Evolutionary conservation across 2,329 filamentous ascomycete species (phyloP).

Genomic region (Pseudopyrenochaeta lycopersici): DNA sequence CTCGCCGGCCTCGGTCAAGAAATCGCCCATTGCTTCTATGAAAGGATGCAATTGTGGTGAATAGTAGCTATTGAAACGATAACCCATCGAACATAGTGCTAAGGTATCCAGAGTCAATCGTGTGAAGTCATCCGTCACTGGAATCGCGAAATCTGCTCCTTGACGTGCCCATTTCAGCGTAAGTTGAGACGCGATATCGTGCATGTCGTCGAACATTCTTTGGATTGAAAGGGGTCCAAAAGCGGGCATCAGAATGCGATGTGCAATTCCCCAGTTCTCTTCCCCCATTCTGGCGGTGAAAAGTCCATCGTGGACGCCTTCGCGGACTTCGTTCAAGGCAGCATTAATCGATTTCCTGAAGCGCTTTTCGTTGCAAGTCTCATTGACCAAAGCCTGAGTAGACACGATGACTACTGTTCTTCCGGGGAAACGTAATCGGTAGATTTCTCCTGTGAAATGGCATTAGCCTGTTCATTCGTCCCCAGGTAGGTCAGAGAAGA

Average conservation of each 20-base stretch:
- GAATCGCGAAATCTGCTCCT: slow-evolving; percentile 26
- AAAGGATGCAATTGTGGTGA: slow-evolving; percentile 35
- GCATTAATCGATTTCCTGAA: slow-evolving; percentile 33
- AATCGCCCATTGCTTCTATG: slow-evolving; percentile 31
- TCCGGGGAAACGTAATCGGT: not conserved
- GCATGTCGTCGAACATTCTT: slow-evolving; percentile 65
- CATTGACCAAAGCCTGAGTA: slow-evolving; percentile 36
- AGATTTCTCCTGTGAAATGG: not conserved
- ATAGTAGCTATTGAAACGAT: slow-evolving; percentile 44
- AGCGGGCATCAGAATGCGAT: slow-evolving; percentile 70
- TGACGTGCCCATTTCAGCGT: slow-evolving; percentile 71
- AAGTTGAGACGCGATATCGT: slow-evolving; percentile 69
- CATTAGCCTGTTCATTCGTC: too few species aligned
- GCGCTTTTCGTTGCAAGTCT: slow-evolving; percentile 45
- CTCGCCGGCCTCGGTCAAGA: slow-evolving; percentile 10
- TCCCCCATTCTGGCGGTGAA: slow-evolving; percentile 23
- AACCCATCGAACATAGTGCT: slow-evolving; percentile 40
- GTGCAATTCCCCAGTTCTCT: slow-evolving; percentile 32
- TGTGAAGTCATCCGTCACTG: slow-evolving; percentile 40
- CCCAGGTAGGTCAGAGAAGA: too few species aligned
- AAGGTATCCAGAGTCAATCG: slow-evolving; percentile 39
- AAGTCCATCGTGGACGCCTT: slow-evolving; percentile 34
- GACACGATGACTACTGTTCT: not conserved
- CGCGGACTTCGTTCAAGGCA: slow-evolving; percentile 30
- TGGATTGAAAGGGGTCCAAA: slow-evolving; percentile 73